A percentile compares a stretch with the other conserved stretches of the same genome.
These are phyloP conservation scores for Jamesozyma piceae DNA, from an alignment of 805 yeast species.

Conservation along the genomic window DNA sequence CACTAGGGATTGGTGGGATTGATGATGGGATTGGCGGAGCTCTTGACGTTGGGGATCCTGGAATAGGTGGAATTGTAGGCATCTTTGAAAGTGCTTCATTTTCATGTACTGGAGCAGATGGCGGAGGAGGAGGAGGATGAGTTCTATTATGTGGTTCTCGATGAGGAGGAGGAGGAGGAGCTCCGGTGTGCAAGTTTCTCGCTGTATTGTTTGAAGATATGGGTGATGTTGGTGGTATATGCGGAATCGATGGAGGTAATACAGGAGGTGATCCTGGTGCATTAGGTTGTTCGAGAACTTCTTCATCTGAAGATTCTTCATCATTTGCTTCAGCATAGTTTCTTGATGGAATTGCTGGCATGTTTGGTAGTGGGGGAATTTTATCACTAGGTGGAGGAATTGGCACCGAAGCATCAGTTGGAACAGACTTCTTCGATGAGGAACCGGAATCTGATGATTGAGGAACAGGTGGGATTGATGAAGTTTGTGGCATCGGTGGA, in stretches of 20 bases:
- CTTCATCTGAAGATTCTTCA: constrained; percentile 4
- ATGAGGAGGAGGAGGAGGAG: constrained; percentile 4
- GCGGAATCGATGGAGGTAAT: constrained; percentile 1
- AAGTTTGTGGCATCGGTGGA: neutral
- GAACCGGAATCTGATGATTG: no score
- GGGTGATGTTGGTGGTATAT: neutral
- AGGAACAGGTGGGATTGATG: neutral
- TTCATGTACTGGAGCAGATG: neutral
- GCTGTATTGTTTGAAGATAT: neutral
- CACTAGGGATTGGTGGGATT: constrained; percentile 2
- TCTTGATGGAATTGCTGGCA: neutral
- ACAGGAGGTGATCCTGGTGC: constrained; percentile 1
- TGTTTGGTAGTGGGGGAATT: neutral
- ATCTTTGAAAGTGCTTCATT: neutral
- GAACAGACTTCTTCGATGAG: no score
- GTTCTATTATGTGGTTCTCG: neutral
- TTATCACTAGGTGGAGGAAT: neutral
- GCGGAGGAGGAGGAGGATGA: constrained; percentile 4
- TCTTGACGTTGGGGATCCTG: neutral
- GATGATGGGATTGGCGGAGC: constrained; percentile 3
- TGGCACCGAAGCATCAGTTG: no score
- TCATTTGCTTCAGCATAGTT: no score
- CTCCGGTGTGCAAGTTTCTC: no score
- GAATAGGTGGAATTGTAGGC: constrained; percentile 2
- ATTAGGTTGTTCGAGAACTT: constrained; percentile 2